A percentile compares a stretch with the other conserved stretches of the same genome.
Evolutionary conservation across 768 basidiomycete genomes (phyloP).

Genomic region (Lentinula boryana): DNA sequence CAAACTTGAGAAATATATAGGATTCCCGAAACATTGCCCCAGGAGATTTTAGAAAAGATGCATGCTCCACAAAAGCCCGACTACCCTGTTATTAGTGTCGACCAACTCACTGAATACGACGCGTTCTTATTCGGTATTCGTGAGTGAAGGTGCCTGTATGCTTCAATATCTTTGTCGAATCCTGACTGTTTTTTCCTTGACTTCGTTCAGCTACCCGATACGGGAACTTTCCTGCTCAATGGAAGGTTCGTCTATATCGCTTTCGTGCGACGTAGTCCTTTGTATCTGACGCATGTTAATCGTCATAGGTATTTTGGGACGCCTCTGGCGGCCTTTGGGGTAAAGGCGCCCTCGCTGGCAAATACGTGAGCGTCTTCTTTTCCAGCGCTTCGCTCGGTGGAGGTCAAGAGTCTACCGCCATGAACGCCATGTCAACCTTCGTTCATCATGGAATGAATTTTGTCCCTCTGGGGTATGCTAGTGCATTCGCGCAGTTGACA

Average conservation of each 20-base stretch:
- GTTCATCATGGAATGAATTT: slow-evolving; percentile 71
- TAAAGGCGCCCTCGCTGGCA: slow-evolving; percentile 61
- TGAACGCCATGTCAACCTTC: slow-evolving; percentile 50
- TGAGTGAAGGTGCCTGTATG: neutral
- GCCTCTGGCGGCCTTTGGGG: slow-evolving; percentile 64
- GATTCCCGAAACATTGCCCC: slow-evolving; percentile 72
- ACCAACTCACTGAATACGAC: slow-evolving; percentile 52
- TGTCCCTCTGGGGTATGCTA: slow-evolving; percentile 66
- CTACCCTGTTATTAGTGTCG: slow-evolving; percentile 62
- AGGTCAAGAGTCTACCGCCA: slow-evolving; percentile 63
- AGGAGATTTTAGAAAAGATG: slow-evolving; percentile 60
- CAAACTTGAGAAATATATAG: slow-evolving; percentile 25
- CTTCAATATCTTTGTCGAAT: neutral
- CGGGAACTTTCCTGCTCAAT: slow-evolving; percentile 76
- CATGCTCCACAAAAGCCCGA: slow-evolving; percentile 63
- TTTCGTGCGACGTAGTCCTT: too few relatives aligned
- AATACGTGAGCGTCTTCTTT: slow-evolving; percentile 71
- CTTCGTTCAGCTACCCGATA: slow-evolving; percentile 36
- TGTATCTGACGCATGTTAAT: neutral
- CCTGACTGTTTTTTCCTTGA: neutral
- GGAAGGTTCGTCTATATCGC: slow-evolving; percentile 39
- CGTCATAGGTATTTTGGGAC: slow-evolving; percentile 64
- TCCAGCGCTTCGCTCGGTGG: slow-evolving; percentile 69
- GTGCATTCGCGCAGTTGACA: slow-evolving; percentile 33
- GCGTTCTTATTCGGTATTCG: slow-evolving; percentile 71